A percentile compares a stretch with the other conserved stretches of the same genome.
Evolutionary conservation across 805 yeast species (phyloP).

Genomic region (Zygosaccharomyces gambellarensis): DNA sequence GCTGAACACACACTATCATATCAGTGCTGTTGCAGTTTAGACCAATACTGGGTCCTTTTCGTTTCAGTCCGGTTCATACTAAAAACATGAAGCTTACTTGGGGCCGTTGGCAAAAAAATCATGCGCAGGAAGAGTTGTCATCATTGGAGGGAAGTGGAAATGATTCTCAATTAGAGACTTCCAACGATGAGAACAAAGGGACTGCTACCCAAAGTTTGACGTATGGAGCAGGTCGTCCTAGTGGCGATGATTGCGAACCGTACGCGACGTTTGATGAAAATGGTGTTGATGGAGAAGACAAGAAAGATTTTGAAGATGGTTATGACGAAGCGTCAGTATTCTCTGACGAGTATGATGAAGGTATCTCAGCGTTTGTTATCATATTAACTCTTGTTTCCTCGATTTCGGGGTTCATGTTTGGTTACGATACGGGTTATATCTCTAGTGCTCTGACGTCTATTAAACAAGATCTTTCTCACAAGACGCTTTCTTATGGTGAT

Average conservation of each 20-base stretch:
- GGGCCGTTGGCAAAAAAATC: neutral
- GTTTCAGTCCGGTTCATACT: neutral
- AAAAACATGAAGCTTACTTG: neutral
- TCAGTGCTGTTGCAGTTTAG: neutral
- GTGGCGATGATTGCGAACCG: neutral
- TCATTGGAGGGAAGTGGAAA: neutral
- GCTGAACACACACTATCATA: neutral
- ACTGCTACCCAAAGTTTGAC: neutral
- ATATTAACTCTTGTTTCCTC: conserved; percentile 72
- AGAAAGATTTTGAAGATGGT: conserved; percentile 35
- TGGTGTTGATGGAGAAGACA: conserved; percentile 9
- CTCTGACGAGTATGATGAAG: conserved; percentile 43
- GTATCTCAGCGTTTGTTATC: conserved; percentile 60
- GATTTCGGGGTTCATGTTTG: conserved; percentile 93
- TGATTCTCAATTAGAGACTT: neutral
- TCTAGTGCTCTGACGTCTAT: conserved; percentile 88
- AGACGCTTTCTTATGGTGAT: conserved; percentile 62
- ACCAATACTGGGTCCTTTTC: neutral
- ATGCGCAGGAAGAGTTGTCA: neutral
- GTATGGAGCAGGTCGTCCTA: neutral
- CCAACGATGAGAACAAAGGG: neutral
- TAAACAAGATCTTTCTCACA: conserved; percentile 65
- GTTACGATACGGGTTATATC: conserved; percentile 96
- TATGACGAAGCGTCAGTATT: conserved; percentile 44
- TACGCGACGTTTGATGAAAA: conserved; percentile 9